Base-by-base conservation (phyloP, 768 basidiomycete genomes). In the Gautieria morchelliformis region DNA sequence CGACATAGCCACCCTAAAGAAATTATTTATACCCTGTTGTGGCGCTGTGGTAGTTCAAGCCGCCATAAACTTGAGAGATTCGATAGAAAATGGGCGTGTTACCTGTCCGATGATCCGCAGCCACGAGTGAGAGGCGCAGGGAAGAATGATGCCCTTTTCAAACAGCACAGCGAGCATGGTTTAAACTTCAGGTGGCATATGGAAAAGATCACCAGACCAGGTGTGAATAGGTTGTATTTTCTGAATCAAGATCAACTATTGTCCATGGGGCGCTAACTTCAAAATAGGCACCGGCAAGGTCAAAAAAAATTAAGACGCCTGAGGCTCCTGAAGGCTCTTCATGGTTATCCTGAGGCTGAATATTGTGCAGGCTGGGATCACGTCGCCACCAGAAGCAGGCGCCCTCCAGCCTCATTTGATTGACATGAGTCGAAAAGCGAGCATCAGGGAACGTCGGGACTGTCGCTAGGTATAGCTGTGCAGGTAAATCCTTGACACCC, bases 1-100 rank as follows among this genome's bases (percentile, higher is more conserved):
- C 37, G 53, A 42, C 53, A 55, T 55, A 55, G 53, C 53, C 53
- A 55, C 53, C 19, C 7, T n/a, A 55, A 55, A 40, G 35, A 42
- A 27, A 22, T 27, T n/a, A 41, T 44, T 32, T 55, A 55, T 55
- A 42, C 32, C 24, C 20, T 9, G 24, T 1, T 22, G 30, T n/a
- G 45, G 53, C 40, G 53, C 53, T 46, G 12, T 55, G 9, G 22
- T 46, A 35, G 32, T 35, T 49, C 17, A 4, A 49, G 15, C 24
- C 12, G 48, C 48, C 24, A 27, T 24, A 27, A 27, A 17, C 48
- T 49, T 35, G n/a, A 15, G 48, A 4, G n/a, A 12, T 44, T 44
- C 11, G 17, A 24, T 27, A 49, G 11, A 8, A 27, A 19, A 30
- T 27, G 48, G 48, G 48, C 48, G 48, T 49, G 45, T 46, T 46